These are phyloP conservation scores for Lepidium sativum DNA, from an alignment of 345 rosid genomes.

Conservation along the genomic window DNA sequence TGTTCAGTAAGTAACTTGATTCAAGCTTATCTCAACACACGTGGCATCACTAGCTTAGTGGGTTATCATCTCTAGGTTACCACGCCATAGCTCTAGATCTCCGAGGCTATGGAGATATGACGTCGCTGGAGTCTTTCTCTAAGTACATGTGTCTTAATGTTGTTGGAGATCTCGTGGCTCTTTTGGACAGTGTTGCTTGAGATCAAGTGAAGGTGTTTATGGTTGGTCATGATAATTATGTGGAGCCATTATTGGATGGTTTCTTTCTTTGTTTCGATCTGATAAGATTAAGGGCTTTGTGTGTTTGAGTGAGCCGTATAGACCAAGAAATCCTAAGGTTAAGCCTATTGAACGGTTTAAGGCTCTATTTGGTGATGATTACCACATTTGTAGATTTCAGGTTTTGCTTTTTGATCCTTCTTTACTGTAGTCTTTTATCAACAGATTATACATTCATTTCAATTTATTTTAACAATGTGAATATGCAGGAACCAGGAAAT, in stretches of 20 bases:
- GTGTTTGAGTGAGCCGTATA: slow-evolving; percentile 56
- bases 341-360: slow-evolving; percentile 49
- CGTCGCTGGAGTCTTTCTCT: slow-evolving; percentile 34
- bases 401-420: slow-evolving; percentile 22
- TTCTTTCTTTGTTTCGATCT: slow-evolving; percentile 57
- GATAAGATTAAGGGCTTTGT: slow-evolving; percentile 57
- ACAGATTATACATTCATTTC: neutral
- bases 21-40: too few species aligned
- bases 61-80: slow-evolving; percentile 49
- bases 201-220: slow-evolving; percentile 52
- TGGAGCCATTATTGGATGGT: slow-evolving; percentile 78
- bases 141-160: slow-evolving; percentile 51
- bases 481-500: slow-evolving; percentile 44
- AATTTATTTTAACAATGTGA: neutral
- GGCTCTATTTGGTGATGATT: slow-evolving; percentile 62
- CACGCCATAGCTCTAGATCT: slow-evolving; percentile 73
- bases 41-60: slow-evolving; percentile 76
- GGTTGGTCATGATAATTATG: slow-evolving; percentile 77
- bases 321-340: slow-evolving; percentile 50
- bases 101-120: slow-evolving; percentile 66
- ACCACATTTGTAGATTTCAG: slow-evolving; percentile 86
- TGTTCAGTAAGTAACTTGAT: too few species aligned
- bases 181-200: slow-evolving; percentile 46
- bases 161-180: slow-evolving; percentile 54
- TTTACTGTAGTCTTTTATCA: neutral